These are phyloP conservation scores for Wickerhamiella allomyrinae DNA, from an alignment of 805 yeast genomes.

Conservation along the genomic window DNA sequence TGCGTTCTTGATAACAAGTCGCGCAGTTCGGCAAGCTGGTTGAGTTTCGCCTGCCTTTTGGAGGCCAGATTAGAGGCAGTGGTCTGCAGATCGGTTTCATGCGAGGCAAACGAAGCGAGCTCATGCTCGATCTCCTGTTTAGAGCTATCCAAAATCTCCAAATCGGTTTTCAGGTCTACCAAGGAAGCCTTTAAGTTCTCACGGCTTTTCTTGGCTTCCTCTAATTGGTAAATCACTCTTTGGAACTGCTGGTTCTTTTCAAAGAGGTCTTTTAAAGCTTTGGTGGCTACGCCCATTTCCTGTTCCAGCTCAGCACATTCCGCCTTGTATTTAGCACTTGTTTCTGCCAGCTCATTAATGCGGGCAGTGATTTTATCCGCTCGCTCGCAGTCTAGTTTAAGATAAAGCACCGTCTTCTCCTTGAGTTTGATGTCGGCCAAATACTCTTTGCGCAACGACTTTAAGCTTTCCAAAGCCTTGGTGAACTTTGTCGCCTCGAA, in stretches of 20 bases:
- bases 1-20: slow-evolving; percentile 22
- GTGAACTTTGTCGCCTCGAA: slow-evolving; percentile 91
- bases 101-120: slow-evolving; percentile 16
- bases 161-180: slow-evolving; percentile 33
- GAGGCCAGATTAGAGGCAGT: slow-evolving; percentile 3
- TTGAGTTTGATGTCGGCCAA: slow-evolving; percentile 58
- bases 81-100: slow-evolving; percentile 3
- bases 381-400: slow-evolving; percentile 57
- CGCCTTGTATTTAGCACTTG: slow-evolving; percentile 32
- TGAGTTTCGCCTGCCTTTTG: slow-evolving; percentile 1
- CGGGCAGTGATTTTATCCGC: slow-evolving; percentile 44
- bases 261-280: slow-evolving; percentile 49
- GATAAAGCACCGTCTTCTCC: slow-evolving; percentile 65
- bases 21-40: slow-evolving; percentile 18
- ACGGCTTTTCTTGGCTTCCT: slow-evolving; percentile 38
- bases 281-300: slow-evolving; percentile 39
- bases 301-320: slow-evolving; percentile 37
- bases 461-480: slow-evolving; percentile 71
- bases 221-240: slow-evolving; percentile 47
- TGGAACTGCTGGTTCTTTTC: slow-evolving; percentile 73
- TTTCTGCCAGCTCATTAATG: slow-evolving; percentile 30
- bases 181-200: slow-evolving; percentile 37
- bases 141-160: slow-evolving; percentile 29
- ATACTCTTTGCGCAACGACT: slow-evolving; percentile 63
- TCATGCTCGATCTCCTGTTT: slow-evolving; percentile 24